Evolutionary conservation across 352 stramenopile genomes (phyloP), one percentile per base, ranked within the genome.

Genomic region (Globisporangium recalcitrans): DNA sequence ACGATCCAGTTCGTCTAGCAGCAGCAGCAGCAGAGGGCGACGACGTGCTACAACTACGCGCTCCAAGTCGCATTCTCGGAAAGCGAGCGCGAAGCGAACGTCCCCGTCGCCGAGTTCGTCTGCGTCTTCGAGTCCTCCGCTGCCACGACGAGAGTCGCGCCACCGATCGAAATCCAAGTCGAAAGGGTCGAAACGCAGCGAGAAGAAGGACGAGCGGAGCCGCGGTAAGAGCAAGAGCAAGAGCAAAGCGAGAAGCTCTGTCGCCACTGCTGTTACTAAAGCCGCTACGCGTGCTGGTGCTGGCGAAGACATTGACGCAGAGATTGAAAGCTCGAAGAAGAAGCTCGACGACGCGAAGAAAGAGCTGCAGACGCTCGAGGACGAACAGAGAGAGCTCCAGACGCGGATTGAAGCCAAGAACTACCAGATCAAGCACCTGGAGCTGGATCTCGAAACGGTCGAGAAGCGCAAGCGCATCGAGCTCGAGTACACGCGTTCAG

Each of bases 401-500:
- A 65, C 71, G 54, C 78, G 65, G 4, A 53, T 89, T 1, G 69
- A 90, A 5, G 57, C 52, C 7, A 86, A 88, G 59, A 75, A 75
- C 52, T 75, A 91, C 56, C 73, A 90, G 56, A 69, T 93, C 19
- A 75, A 78, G 68, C 80, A 91, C 40, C 64, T 90, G 48, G 65
- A 89, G 62, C 73, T 91, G 7, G 70, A 80, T 32, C 51, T 93
- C 21, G 78, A 93, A 24, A 70, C 69, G 14, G 65, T 93, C 38
- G 57, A 72, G 22, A 88, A 87, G 58, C 84, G 84, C 14, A 73
- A 80, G 31, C 67, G 75, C 47, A 65, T 85, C 5, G 65, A 79
- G 27, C 34, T 69, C 40, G 38, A 77, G 53, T 82, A 72, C 44
- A 72, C 34, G 4, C 34, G 36, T 44, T 44, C 14, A 9, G 36